phyloP scores from a whole-genome alignment of 2,329 filamentous ascomycete genomes.

The Celoporthe dispersa region DNA sequence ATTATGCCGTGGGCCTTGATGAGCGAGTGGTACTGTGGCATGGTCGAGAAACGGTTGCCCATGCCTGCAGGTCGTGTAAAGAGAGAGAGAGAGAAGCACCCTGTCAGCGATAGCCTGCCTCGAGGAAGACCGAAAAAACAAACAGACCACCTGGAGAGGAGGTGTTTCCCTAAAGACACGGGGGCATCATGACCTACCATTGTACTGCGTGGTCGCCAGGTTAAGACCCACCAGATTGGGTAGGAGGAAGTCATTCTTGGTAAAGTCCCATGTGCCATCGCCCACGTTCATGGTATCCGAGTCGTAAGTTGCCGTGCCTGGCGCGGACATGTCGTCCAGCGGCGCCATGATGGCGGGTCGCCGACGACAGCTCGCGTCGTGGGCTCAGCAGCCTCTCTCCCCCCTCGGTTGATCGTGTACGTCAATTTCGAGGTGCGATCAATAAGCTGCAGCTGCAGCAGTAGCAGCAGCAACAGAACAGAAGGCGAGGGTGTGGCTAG shows the following conservation, averaged over 20 bases:
- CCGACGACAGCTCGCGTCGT: slow-evolving; percentile 32
- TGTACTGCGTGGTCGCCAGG: slow-evolving; percentile 82
- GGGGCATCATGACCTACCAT: slow-evolving; percentile 59
- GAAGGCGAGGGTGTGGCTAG: neutral
- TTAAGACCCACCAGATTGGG: slow-evolving; percentile 78
- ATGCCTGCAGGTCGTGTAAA: slow-evolving; percentile 60
- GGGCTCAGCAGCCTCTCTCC: slow-evolving; percentile 1
- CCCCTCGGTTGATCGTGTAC: neutral
- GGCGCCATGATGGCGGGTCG: slow-evolving; percentile 61
- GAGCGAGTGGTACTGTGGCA: slow-evolving; percentile 72
- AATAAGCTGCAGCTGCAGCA: neutral
- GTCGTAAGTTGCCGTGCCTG: slow-evolving; percentile 73
- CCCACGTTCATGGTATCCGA: slow-evolving; percentile 77
- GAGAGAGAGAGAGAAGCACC: neutral
- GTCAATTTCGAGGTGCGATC: neutral
- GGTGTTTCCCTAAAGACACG: neutral
- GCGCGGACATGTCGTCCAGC: slow-evolving; percentile 65
- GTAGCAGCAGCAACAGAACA: neutral
- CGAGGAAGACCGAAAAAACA: too few species aligned
- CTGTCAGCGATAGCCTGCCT: slow-evolving; percentile 24
- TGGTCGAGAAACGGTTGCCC: slow-evolving; percentile 76
- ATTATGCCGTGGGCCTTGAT: slow-evolving; percentile 74
- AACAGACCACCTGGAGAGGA: neutral
- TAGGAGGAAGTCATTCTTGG: slow-evolving; percentile 76
- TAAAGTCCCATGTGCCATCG: slow-evolving; percentile 83